These are phyloP conservation scores for Phellopilus nigrolimitatus DNA, from an alignment of 1,284 basidiomycete species.

Conservation along the genomic window DNA sequence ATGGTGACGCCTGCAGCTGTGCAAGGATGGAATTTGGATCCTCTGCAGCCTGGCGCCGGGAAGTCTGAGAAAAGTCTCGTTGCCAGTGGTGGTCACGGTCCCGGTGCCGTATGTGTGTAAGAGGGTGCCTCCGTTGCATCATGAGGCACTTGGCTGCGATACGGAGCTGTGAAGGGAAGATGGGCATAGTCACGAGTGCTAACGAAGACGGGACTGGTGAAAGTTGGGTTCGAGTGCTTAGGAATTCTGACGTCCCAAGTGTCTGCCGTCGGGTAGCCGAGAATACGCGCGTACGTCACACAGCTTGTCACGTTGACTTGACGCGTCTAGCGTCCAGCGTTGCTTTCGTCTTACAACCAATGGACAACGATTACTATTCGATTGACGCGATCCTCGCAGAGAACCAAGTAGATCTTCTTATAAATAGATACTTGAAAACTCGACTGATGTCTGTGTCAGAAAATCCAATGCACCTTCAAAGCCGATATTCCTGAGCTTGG, in stretches of 20 bases:
- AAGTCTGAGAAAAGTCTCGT: slow-evolving; percentile 34
- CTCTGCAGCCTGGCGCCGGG: slow-evolving; percentile 34
- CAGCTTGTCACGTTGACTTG: slow-evolving; percentile 8
- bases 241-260: too few species aligned
- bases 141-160: slow-evolving; percentile 19
- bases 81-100: slow-evolving; percentile 7
- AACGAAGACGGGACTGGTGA: too few species aligned
- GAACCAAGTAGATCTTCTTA: slow-evolving; percentile 61
- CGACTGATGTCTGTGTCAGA: slow-evolving; percentile 41
- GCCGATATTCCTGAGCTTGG: slow-evolving; percentile 82
- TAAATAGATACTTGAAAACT: not conserved
- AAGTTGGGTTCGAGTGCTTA: not conserved
- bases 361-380: slow-evolving; percentile 88
- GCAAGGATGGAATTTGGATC: slow-evolving; percentile 33
- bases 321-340: slow-evolving; percentile 11
- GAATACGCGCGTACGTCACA: slow-evolving; percentile 11
- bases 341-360: slow-evolving; percentile 28
- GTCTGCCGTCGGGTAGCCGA: not conserved
- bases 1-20: slow-evolving; percentile 22
- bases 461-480: slow-evolving; percentile 87
- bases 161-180: slow-evolving; percentile 22
- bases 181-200: slow-evolving; percentile 5
- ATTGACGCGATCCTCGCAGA: slow-evolving; percentile 85
- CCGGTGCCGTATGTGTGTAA: slow-evolving; percentile 15
- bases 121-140: slow-evolving; percentile 11